A percentile compares a stretch with the other conserved stretches of the same genome.
Conservation (phyloP, 805 yeast species). For the Torulaspora indica region DNA sequence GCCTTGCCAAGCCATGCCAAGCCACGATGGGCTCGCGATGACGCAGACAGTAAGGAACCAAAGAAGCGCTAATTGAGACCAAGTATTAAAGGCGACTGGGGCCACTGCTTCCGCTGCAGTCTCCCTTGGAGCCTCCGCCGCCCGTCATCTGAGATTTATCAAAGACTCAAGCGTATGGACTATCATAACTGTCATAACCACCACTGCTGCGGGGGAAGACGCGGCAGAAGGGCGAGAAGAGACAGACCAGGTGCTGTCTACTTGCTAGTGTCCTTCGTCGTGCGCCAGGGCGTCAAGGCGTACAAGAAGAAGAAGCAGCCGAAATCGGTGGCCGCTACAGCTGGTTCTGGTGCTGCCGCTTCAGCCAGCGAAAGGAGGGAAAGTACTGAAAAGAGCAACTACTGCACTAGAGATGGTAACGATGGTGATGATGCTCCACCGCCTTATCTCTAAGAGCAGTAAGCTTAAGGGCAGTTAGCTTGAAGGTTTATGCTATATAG, state of each 20-base stretch:
- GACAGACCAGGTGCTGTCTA: background rate
- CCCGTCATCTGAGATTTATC: background rate
- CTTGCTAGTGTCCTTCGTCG: background rate
- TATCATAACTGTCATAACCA: background rate
- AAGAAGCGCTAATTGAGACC: too few species aligned
- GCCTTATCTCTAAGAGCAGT: background rate
- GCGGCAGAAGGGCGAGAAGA: background rate
- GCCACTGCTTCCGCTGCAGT: background rate
- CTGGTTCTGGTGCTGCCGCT: background rate
- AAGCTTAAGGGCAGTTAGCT: background rate
- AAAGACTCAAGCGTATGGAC: background rate
- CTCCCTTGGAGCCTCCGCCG: too few species aligned
- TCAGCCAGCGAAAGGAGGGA: too few species aligned
- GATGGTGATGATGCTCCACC: background rate
- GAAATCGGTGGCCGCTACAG: background rate
- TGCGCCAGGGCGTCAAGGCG: background rate
- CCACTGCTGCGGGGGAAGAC: background rate
- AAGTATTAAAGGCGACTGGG: background rate
- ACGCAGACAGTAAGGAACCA: too few species aligned
- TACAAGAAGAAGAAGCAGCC: conserved; percentile 1
- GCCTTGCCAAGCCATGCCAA: background rate
- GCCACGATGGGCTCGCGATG: too few species aligned
- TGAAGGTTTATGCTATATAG: background rate
- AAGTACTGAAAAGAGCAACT: too few species aligned
- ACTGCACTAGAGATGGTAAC: too few species aligned